Conservation (phyloP, 306 rosid genomes). For the Datisca glomerata region DNA sequence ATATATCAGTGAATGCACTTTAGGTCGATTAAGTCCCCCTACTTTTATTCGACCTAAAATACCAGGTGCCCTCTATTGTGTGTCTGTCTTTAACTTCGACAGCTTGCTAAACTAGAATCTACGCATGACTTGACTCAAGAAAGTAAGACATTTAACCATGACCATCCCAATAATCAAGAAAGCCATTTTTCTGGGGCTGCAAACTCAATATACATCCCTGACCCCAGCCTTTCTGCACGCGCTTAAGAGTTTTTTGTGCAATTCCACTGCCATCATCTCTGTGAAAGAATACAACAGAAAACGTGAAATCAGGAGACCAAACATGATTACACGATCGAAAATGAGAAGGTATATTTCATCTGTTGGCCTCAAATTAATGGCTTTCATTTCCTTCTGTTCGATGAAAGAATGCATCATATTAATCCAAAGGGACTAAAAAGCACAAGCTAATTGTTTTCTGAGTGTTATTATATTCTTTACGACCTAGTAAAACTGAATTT, state of each 20-base stretch:
- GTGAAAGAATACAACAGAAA: slow-evolving; percentile 10
- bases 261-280: slow-evolving; percentile 68
- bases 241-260: slow-evolving; percentile 58
- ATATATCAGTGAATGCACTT: too few species aligned
- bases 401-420: too few species aligned
- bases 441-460: too few species aligned
- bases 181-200: slow-evolving; percentile 31
- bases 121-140: slow-evolving; percentile 3
- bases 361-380: too few species aligned
- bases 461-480: too few species aligned
- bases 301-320: slow-evolving; percentile 13
- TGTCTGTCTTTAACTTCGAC: neutral
- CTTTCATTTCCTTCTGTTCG: too few species aligned
- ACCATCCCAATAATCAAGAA: slow-evolving; percentile 38
- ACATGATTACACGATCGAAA: too few species aligned
- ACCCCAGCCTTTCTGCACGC: slow-evolving; percentile 84
- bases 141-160: slow-evolving; percentile 10
- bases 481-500: too few species aligned
- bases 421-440: too few species aligned
- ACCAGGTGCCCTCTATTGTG: neutral
- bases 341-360: too few species aligned
- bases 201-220: slow-evolving; percentile 41
- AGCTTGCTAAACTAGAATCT: too few species aligned
- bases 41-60: slow-evolving; percentile 10
- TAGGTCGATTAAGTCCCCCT: too few species aligned